Base-by-base conservation (phyloP, 257 asterid species). In the Rehmannia glutinosa region DNA sequence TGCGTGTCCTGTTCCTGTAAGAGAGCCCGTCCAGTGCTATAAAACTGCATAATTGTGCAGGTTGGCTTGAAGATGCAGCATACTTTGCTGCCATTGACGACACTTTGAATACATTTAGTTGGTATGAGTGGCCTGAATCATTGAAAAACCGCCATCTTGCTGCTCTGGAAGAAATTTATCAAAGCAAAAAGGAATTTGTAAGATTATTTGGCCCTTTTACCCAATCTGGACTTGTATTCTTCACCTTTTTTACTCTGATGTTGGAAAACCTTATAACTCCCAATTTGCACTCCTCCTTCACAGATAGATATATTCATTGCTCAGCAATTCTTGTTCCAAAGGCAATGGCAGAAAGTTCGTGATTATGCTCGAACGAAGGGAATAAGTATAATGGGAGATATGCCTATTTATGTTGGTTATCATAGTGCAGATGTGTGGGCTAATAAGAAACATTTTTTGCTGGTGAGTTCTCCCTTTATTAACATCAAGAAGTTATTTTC, bases 361-460 rank as follows among this genome's bases (percentile, higher is more conserved):
- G 78, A 84, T 60, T 94, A 94, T 84, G 97, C 99, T 51, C 85
- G 46, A 67, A 53, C 19, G 56, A 91, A 87, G 73, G 97, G 97
- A 55, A 84, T 94, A 51, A 83, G 95, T 75, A 91, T 91, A 63
- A 94, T 94, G 99, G 99, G 99, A 75, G 99, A 94, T 81, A 94
- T 94, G 99, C 97, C 99, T 24, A 94, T 94, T 41, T 94, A 94
- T 79, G 97, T 94, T 76, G 97, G 96, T 73, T 91, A 94, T 85
- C 96, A 94, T 66, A 91, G 97, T 80, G 96, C 99, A 51, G 99
- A 94, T 83, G 99, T 94, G 69, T 94, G 99, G 99, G 97, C 97
- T 71, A 83, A 91, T 75, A 91, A 75, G 89, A 90, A 85, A 73
- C 96, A 88, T 0, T 94, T 94, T 85, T 77, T 87, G 71, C 87